Conservation (phyloP, 257 asterid genomes). For the Solanum okadae region DNA sequence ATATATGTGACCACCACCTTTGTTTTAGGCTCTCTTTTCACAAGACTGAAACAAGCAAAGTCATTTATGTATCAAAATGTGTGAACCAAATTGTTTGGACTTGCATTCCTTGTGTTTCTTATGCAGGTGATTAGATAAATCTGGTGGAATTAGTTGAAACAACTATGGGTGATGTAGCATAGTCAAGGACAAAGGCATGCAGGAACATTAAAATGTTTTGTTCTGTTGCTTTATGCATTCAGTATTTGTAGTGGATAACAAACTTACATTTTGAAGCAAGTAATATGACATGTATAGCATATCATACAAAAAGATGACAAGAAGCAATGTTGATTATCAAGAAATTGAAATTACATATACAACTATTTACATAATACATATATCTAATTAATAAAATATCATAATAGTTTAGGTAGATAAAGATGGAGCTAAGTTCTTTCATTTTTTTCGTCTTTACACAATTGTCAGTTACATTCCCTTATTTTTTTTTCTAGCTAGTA, state of each 20-base stretch:
- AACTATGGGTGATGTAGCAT: not conserved
- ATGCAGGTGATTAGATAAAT: not conserved
- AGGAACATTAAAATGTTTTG: not conserved
- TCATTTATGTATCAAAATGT: not conserved
- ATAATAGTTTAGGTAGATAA: not conserved
- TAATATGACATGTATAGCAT: not conserved
- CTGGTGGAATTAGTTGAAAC: not conserved
- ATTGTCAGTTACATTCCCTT: not conserved
- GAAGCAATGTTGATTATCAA: not conserved
- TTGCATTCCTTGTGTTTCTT: not conserved
- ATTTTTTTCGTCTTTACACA: not conserved
- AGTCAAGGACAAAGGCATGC: not conserved
- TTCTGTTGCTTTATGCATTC: not conserved
- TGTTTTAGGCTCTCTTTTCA: not conserved
- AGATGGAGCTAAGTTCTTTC: not conserved
- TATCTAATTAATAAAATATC: not conserved
- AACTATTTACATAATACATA: not conserved
- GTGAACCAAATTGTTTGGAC: not conserved
- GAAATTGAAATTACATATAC: not conserved
- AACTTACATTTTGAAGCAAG: not conserved
- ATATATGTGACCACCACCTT: not conserved
- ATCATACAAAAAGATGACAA: not conserved
- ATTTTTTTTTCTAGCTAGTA: not conserved
- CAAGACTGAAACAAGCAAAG: not conserved
- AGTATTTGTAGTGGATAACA: not conserved